Base-by-base conservation (phyloP, 495 filamentous ascomycete species). In the Penicillium samsonianum region DNA sequence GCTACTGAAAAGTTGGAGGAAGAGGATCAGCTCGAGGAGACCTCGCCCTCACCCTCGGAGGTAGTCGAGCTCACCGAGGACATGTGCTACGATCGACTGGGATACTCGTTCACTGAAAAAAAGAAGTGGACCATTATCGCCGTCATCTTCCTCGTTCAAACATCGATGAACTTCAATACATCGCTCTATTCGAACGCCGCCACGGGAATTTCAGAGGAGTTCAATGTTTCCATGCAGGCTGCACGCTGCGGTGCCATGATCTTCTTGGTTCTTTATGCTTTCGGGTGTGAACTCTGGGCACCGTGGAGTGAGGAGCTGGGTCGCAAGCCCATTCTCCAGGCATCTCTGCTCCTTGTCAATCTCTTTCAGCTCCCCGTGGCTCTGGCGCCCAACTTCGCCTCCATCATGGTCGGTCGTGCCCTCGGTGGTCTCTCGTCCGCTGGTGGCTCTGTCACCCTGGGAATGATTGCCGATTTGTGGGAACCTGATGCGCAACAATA, bases 281-380 rank as follows among this genome's bases (percentile, higher is more conserved):
- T 87, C 59, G 84, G 83, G 23, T 86, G 84, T 69, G 84, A 87
- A 60, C 73, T 87, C 0, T 87, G 84, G 84, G 84, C 84, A 1
- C 84, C 84, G 0, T 87, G 84, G 84, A 83, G 79, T 58, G 84
- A 87, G 54, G 84, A 87, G 48, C 66, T 82, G 45, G 84, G 84
- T 12, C 80, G 84, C 12, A 80, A 78, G 65, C 78, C 77, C 0
- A 78, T 86, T 38, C 68, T 85, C 17, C 84, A 87, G 63, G 41
- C 70, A 0, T 81, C 76, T 54, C 62, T 87, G 30, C 75, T 84
- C 42, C 65, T 87, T 1, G 83, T 87, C 62, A 87, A 87, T 44
- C 61, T 84, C 42, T 87, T 70, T 67, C 82, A 85, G 35, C 62
- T 87, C 22, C 76, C 81, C 5, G 80, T 79, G 31, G 83, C 76